phyloP scores from a whole-genome alignment of 768 basidiomycete species.

The Mycena indigotica region DNA sequence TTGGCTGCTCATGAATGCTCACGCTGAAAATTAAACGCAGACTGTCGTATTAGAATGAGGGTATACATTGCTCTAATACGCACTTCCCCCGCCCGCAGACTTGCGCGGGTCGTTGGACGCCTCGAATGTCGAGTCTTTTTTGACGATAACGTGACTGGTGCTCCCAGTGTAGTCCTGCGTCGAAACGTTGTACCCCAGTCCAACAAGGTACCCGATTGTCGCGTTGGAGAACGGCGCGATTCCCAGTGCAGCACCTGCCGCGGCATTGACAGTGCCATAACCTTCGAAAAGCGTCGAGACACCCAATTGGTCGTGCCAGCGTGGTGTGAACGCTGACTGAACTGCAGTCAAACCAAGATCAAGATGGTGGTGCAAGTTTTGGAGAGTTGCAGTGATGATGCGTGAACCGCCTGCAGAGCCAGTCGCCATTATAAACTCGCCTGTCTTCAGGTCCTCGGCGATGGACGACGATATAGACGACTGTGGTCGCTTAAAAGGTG shows the following conservation, averaged over 20 bases:
- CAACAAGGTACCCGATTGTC: slow-evolving; percentile 14
- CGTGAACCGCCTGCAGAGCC: slow-evolving; percentile 39
- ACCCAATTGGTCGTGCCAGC: slow-evolving; percentile 33
- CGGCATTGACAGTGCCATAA: slow-evolving; percentile 1
- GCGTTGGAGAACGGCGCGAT: slow-evolving; percentile 12
- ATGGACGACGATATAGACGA: slow-evolving; percentile 35
- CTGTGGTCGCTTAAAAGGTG: slow-evolving; percentile 33
- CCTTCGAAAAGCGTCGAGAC: slow-evolving; percentile 26
- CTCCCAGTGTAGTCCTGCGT: not conserved
- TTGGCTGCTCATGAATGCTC: too few relatives aligned
- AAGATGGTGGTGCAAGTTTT: slow-evolving; percentile 37
- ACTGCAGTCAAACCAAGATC: slow-evolving; percentile 30
- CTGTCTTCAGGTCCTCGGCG: slow-evolving; percentile 36
- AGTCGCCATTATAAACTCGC: slow-evolving; percentile 38
- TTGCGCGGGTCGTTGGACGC: slow-evolving; percentile 9
- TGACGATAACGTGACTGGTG: slow-evolving; percentile 13
- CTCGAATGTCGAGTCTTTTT: slow-evolving; percentile 2
- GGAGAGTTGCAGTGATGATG: slow-evolving; percentile 41
- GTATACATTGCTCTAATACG: slow-evolving; percentile 1
- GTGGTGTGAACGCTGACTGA: slow-evolving; percentile 20
- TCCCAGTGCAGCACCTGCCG: slow-evolving; percentile 8
- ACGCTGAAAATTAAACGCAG: too few relatives aligned
- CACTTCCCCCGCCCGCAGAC: slow-evolving; percentile 1
- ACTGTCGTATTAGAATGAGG: not conserved
- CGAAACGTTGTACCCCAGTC: slow-evolving; percentile 11